These are phyloP conservation scores for Sanghuangporus sanghuang DNA, from an alignment of 1,284 basidiomycete genomes.

Conservation along the genomic window DNA sequence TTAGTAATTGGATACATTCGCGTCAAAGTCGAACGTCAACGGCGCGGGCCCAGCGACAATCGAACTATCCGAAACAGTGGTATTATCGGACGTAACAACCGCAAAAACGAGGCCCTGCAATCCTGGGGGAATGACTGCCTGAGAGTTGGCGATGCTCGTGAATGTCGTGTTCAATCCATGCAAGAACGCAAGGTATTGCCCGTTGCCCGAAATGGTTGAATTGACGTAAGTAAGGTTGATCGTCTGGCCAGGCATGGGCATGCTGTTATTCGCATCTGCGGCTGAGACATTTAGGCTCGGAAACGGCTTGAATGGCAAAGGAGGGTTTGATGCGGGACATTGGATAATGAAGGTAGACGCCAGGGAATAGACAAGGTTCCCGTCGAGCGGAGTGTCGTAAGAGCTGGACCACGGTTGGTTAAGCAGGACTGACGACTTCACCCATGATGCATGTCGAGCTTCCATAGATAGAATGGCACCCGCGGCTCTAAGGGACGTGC, in stretches of 20 bases:
- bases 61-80: slow-evolving; percentile 24
- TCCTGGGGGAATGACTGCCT: slow-evolving; percentile 25
- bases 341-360: slow-evolving; percentile 30
- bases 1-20: background rate
- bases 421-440: slow-evolving; percentile 42
- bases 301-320: slow-evolving; percentile 37
- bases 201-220: slow-evolving; percentile 21
- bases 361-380: slow-evolving; percentile 26
- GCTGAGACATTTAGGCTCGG: slow-evolving; percentile 26
- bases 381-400: slow-evolving; percentile 36
- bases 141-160: slow-evolving; percentile 28
- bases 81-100: slow-evolving; percentile 19
- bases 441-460: slow-evolving; percentile 46
- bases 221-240: slow-evolving; percentile 29
- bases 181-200: slow-evolving; percentile 35
- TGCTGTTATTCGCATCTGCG: slow-evolving; percentile 21
- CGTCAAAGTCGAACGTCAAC: slow-evolving; percentile 17
- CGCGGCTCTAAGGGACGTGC: slow-evolving; percentile 31
- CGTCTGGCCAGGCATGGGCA: slow-evolving; percentile 12
- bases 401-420: slow-evolving; percentile 49
- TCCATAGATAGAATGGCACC: slow-evolving; percentile 39
- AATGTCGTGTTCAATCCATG: slow-evolving; percentile 31
- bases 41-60: slow-evolving; percentile 34
- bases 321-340: slow-evolving; percentile 31
- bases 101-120: slow-evolving; percentile 23